Base-by-base conservation (phyloP, 805 yeast species). In the Scheffersomyces coipomensis region DNA sequence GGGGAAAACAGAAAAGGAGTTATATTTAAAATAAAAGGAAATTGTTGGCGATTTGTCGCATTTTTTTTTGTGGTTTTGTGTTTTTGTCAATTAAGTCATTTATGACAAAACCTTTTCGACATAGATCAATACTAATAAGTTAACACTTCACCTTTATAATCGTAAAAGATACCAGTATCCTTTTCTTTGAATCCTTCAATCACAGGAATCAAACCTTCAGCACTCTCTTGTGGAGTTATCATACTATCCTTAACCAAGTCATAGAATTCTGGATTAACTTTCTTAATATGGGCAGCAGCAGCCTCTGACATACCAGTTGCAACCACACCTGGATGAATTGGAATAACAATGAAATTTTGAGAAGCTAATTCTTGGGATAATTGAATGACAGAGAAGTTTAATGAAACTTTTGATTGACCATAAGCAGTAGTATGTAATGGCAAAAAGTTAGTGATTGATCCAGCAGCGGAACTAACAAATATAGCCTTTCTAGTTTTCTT, bases 291-390 rank as follows among this genome's bases (percentile, higher is more conserved):
- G n/a, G n/a, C 30, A 27, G 18, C 9, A 4, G 30, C 17, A 10
- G n/a, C 32, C 19, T 29, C 29, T 16, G 26, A 60, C 62, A 60
- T 56, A 34, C 68, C 73, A 25, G 66, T 63, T n/a, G 38, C n/a
- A 11, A 70, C 72, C 9, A 55, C 25, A 27, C 75, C 75, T 0
- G 76, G 76, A 37, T 65, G 67, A 11, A 66, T 10, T 9, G 66
- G 46, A 17, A 64, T 44, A 29, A 60, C 52, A 9, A 49, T 56
- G 40, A 27, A 27, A 6, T 15, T 15, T 27, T 27, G 9, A 15
- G 5, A 5, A n/a, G 17, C 18, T 55, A 62, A 37, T 37, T 66
- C 69, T 21, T 17, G 12, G 29, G 59, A 44, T 27, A 67, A 26
- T 16, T 55, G 53, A 27, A 45, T 53, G 10, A 49, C 49, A 12